Base-by-base conservation (phyloP, 495 filamentous ascomycete species). In the Astrothelium subdiscretum region DNA sequence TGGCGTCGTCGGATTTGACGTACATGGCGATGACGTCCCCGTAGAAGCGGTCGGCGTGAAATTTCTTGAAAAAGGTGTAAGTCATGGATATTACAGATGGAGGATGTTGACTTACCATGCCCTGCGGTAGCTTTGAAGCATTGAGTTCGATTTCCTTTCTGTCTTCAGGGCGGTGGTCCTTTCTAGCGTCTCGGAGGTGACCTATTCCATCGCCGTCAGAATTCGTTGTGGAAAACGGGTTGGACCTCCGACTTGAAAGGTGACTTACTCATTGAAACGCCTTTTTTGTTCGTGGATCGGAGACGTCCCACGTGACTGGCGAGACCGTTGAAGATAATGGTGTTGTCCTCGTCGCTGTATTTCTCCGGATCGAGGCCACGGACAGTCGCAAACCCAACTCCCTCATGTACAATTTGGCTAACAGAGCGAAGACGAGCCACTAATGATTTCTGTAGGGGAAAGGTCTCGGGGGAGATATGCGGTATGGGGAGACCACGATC, bases 21-120 rank as follows among this genome's bases (percentile, higher is more conserved):
- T 70, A 61, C 24, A 70, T 38, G 24, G 68, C 66, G 22, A 70
- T 60, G 31, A 70, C 54, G 40, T 70, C 66, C 20, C 68, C 68
- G 11, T 66, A 67, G 66, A 66, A 70, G 1, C 68, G 61, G 38
- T 70, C 68, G 31, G 51, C 32, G 31, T 70, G 68, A 58, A 66
- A 70, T 22, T 68, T 66, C 66, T 68, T 24, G 13, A 3, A n/a
- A n/a, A n/a, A 6, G n/a, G 8, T 54, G 60, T 58, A 27, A 59
- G 52, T 35, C 29, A 40, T 31, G 22, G 20, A 43, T 31, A 15
- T 59, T 13, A 27, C 15, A 31, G 18, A 24, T 43, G 20, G 2
- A 48, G 31, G 20, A n/a, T 15, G 26, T 27, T 22, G 18, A 59
- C 60, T 20, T 63, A 68, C 66, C 68, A 70, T 70, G 15, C 63